phyloP scores from a whole-genome alignment of 179 eudicot species.

The Camellia oleifera region DNA sequence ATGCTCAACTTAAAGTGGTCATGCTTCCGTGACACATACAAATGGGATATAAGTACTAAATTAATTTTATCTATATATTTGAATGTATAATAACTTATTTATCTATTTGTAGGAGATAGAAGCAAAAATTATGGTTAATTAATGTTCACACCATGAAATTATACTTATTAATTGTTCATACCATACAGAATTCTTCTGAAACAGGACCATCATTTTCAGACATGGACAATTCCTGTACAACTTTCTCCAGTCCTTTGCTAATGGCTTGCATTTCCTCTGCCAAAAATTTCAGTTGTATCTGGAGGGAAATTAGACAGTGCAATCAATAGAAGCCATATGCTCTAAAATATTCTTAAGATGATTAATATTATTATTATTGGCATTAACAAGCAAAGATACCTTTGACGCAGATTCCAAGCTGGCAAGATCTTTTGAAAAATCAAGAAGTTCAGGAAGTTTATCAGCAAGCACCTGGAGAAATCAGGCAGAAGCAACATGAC shows the following conservation, averaged over 20 bases:
- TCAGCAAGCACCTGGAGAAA: slow-evolving; percentile 60
- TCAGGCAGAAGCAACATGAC: slow-evolving; percentile 7
- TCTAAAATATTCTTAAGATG: background rate
- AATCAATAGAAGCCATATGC: slow-evolving; percentile 10
- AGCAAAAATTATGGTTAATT: background rate
- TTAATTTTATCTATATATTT: background rate
- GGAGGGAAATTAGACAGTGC: slow-evolving; percentile 19
- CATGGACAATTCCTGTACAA: slow-evolving; percentile 61
- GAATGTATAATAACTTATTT: background rate
- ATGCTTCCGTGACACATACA: background rate
- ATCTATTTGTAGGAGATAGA: background rate
- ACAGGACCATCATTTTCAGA: slow-evolving; percentile 82
- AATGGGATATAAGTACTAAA: background rate
- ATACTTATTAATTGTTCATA: slow-evolving; percentile 10
- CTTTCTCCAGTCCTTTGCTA: slow-evolving; percentile 81
- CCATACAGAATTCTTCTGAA: slow-evolving; percentile 66
- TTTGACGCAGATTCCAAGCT: slow-evolving; percentile 82
- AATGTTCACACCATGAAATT: slow-evolving; percentile 5
- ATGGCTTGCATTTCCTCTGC: slow-evolving; percentile 94
- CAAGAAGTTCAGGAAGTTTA: slow-evolving; percentile 73
- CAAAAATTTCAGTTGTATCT: slow-evolving; percentile 77
- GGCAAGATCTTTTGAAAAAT: slow-evolving; percentile 74
- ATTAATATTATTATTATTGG: background rate
- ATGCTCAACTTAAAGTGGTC: slow-evolving; percentile 1
- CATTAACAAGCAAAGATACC: slow-evolving; percentile 38